These are phyloP conservation scores for Penicillium mononematosum DNA, from an alignment of 495 filamentous ascomycete genomes.

Conservation along the genomic window DNA sequence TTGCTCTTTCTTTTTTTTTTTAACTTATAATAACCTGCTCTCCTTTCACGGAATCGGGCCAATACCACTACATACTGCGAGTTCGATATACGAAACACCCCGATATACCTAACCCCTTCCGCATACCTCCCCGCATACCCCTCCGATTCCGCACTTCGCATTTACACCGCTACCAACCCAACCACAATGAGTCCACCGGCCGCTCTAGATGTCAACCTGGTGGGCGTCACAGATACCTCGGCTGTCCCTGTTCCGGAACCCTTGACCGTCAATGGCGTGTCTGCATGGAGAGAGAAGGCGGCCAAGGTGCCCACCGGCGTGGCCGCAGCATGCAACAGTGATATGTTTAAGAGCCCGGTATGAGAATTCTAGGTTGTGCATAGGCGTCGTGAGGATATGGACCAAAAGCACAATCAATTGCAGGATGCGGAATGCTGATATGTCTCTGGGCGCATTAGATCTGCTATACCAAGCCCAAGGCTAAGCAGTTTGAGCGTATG, in stretches of 20 bases:
- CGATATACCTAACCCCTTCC: neutral
- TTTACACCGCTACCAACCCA: slow-evolving; percentile 6
- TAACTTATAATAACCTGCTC: neutral
- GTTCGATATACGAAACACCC: neutral
- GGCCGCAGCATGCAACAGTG: slow-evolving; percentile 73
- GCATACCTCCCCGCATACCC: slow-evolving; percentile 10
- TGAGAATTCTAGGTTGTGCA: slow-evolving; percentile 16
- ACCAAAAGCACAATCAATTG: neutral
- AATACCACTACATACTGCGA: neutral
- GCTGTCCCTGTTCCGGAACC: slow-evolving; percentile 51
- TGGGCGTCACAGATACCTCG: slow-evolving; percentile 40
- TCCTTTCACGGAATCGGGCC: neutral
- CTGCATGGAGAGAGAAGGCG: slow-evolving; percentile 64
- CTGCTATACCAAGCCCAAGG: slow-evolving; percentile 67
- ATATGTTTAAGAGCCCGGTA: slow-evolving; percentile 79
- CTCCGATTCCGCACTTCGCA: slow-evolving; percentile 11
- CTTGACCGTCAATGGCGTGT: slow-evolving; percentile 69
- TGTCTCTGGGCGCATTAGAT: slow-evolving; percentile 26
- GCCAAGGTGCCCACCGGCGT: slow-evolving; percentile 69
- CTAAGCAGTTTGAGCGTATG: slow-evolving; percentile 84
- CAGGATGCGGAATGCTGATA: slow-evolving; percentile 7
- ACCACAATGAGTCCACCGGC: slow-evolving; percentile 44
- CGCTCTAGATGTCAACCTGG: slow-evolving; percentile 39
- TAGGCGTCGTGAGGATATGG: neutral
- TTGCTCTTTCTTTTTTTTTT: neutral